Conservation (phyloP, 306 rosid genomes). For the Lathyrus tuberosus region DNA sequence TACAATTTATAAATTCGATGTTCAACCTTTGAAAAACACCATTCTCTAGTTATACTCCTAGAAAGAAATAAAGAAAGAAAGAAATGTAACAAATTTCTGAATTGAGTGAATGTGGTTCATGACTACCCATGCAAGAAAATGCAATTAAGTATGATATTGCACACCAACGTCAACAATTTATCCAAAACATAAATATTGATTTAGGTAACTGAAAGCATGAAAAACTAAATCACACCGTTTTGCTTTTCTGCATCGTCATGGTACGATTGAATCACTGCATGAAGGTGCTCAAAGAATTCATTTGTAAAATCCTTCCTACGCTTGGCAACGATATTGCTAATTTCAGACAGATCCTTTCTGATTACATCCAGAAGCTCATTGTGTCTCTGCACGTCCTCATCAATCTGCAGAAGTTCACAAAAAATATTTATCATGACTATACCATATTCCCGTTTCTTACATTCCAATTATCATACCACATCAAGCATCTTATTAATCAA, state of each 20-base stretch:
- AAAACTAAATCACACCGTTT: slow-evolving; percentile 57
- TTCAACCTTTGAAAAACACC: neutral
- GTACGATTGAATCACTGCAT: slow-evolving; percentile 69
- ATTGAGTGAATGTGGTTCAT: slow-evolving; percentile 9
- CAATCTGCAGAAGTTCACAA: slow-evolving; percentile 57
- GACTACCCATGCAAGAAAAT: slow-evolving; percentile 34
- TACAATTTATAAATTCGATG: slow-evolving; percentile 9
- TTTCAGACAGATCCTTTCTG: slow-evolving; percentile 48
- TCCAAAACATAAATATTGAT: slow-evolving; percentile 5
- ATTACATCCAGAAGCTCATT: slow-evolving; percentile 67
- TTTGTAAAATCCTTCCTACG: slow-evolving; percentile 92
- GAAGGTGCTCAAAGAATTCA: slow-evolving; percentile 87
- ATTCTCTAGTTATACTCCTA: neutral
- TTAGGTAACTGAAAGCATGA: slow-evolving; percentile 25
- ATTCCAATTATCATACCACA: slow-evolving; percentile 13
- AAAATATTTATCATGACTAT: slow-evolving; percentile 7
- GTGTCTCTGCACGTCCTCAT: slow-evolving; percentile 90
- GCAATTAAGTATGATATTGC: slow-evolving; percentile 17
- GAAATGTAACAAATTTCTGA: neutral
- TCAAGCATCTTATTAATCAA: neutral
- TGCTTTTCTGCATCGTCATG: slow-evolving; percentile 60
- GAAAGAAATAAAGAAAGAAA: slow-evolving; percentile 9
- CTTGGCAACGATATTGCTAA: slow-evolving; percentile 68
- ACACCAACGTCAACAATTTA: slow-evolving; percentile 4
- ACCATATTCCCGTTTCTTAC: neutral